Evolutionary conservation across 768 basidiomycete species (phyloP), one percentile per base, ranked within the genome.

Genomic region (Lactarius psammicola): DNA sequence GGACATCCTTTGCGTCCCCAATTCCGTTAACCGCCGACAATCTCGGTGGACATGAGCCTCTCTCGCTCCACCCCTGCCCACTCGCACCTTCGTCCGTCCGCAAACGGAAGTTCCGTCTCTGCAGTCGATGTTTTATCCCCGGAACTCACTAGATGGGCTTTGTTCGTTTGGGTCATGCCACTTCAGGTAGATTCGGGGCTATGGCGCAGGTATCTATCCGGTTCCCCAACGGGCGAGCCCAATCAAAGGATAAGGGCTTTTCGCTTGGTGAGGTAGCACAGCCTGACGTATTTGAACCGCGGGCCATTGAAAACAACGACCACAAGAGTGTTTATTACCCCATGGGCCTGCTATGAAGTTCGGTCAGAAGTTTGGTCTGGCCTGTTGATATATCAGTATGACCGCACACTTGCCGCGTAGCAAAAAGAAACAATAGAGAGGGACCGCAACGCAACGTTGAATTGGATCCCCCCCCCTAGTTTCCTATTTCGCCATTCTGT

Each of bases 331-430:
- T 49, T 18, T 51, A 61, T 65, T 61, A 46, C 59, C 34, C 30
- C 20, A 64, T 54, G 59, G 58, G 55, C 51, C 8, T 31, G n/a
- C 30, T n/a, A 56, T 31, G 55, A 51, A 44, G 31, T 61, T 38
- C 60, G 44, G 60, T 54, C 44, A 56, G 28, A 62, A 62, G 56
- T 40, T 53, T 46, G 55, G 60, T 30, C 10, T 15, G 18, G 11
- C 44, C 46, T 28, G 55, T 62, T 51, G 64, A 53, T 60, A 65
- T 56, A 60, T 59, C 49, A 31, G 55, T 66, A 66, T 51, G 28
- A 62, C 56, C 65, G 60, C 65, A 57, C 56, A 66, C 31, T 53
- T 62, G n/a, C 65, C 65, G 65, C 65, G 31, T 62, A 26, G 51
- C 56, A 56, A 62, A 49, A 30, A 15, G 38, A 40, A 26, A 51